phyloP scores from a whole-genome alignment of 371 early-diverging fungal genomes.

The Syncephalis fuscata region DNA sequence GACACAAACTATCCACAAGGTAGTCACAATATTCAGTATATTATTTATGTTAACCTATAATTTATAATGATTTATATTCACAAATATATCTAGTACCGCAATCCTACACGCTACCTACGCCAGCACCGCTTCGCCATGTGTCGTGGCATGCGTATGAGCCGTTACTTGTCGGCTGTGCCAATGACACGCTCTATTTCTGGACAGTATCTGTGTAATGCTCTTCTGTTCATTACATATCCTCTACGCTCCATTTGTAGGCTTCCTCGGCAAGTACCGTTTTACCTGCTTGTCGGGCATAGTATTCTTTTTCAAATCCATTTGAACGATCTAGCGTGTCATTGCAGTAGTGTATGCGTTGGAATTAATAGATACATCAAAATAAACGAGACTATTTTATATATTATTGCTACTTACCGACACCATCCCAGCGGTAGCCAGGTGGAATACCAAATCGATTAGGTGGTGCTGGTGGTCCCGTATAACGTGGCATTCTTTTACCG shows the following conservation, averaged over 20 bases:
- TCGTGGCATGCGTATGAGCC: too few species aligned
- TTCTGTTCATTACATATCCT: slow-evolving; percentile 32
- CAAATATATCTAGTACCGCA: too few species aligned
- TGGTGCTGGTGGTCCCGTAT: slow-evolving; percentile 40
- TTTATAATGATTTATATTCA: too few species aligned
- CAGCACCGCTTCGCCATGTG: too few species aligned
- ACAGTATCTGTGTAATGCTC: too few species aligned
- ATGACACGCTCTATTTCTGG: too few species aligned
- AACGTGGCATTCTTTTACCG: slow-evolving; percentile 19
- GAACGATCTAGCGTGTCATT: slow-evolving; percentile 37
- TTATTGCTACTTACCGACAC: slow-evolving; percentile 25
- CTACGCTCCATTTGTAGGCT: slow-evolving; percentile 46
- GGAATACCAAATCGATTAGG: slow-evolving; percentile 69
- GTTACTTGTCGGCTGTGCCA: too few species aligned
- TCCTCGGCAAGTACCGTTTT: slow-evolving; percentile 24
- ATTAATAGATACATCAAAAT: neutral
- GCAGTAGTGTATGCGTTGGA: too few species aligned
- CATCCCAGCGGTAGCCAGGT: slow-evolving; percentile 88
- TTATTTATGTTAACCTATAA: too few species aligned
- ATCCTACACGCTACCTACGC: too few species aligned
- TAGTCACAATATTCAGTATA: too few species aligned
- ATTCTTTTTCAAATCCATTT: slow-evolving; percentile 64
- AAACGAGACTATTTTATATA: neutral
- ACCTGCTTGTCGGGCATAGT: slow-evolving; percentile 27
- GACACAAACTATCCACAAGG: too few species aligned